Conservation (phyloP, 2,329 filamentous ascomycete genomes). For the Clonostachys rosea region DNA sequence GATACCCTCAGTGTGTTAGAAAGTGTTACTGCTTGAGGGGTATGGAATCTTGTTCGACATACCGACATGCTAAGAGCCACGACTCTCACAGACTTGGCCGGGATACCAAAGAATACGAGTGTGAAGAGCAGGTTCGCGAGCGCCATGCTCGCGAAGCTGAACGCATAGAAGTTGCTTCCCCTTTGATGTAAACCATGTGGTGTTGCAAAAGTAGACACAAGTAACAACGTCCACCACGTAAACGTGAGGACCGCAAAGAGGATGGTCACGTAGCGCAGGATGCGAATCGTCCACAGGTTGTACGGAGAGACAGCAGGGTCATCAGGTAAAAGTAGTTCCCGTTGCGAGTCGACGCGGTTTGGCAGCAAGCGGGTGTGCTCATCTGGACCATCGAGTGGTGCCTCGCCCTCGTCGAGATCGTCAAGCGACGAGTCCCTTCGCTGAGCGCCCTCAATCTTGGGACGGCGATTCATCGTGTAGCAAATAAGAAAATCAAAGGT, state of each 20-base stretch:
- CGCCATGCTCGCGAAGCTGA: slow-evolving; percentile 77
- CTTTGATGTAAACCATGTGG: slow-evolving; percentile 81
- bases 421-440: slow-evolving; percentile 3
- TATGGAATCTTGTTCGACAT: slow-evolving; percentile 3
- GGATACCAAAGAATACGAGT: slow-evolving; percentile 82
- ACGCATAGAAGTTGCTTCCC: slow-evolving; percentile 89
- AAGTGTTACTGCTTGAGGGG: too few relatives aligned
- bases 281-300: slow-evolving; percentile 88
- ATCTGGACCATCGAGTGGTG: slow-evolving; percentile 20
- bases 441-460: slow-evolving; percentile 13
- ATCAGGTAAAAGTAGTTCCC: slow-evolving; percentile 29
- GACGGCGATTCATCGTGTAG: too few relatives aligned
- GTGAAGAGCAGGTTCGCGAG: slow-evolving; percentile 70
- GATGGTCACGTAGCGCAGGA: slow-evolving; percentile 73
- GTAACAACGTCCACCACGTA: slow-evolving; percentile 86
- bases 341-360: slow-evolving; percentile 52
- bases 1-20: not conserved
- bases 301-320: slow-evolving; percentile 70
- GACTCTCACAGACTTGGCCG: slow-evolving; percentile 74
- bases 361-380: slow-evolving; percentile 65
- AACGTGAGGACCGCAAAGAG: slow-evolving; percentile 72
- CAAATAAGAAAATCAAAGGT: too few relatives aligned
- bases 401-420: slow-evolving; percentile 14
- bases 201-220: slow-evolving; percentile 89
- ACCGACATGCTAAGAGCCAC: slow-evolving; percentile 62